These are phyloP conservation scores for Tritrichomonas musculus DNA, from an alignment of 208 protist genomes.

Conservation along the genomic window DNA sequence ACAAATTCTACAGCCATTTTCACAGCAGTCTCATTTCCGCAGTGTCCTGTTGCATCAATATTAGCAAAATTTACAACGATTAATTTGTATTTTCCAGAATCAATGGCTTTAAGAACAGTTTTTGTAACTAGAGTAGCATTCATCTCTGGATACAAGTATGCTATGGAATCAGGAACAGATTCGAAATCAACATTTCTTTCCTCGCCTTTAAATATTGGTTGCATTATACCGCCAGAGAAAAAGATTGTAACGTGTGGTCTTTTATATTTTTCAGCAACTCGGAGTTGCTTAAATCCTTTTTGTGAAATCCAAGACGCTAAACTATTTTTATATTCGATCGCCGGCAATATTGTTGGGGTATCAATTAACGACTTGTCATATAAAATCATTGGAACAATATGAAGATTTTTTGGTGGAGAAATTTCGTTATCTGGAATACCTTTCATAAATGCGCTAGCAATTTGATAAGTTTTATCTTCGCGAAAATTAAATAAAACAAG, in stretches of 20 bases:
- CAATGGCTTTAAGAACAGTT: neutral
- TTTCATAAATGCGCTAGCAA: neutral
- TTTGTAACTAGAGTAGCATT: neutral
- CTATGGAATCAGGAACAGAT: neutral
- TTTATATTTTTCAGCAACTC: constrained; percentile 1
- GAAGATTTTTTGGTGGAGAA: neutral
- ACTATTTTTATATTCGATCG: neutral
- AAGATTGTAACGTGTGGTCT: neutral
- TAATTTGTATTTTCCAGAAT: neutral
- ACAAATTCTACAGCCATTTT: neutral
- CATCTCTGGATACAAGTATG: neutral
- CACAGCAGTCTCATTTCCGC: neutral
- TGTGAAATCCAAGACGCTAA: neutral
- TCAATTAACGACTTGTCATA: neutral
- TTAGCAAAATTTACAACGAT: constrained; percentile 20
- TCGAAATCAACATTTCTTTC: neutral
- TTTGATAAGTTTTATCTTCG: neutral
- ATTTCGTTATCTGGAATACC: neutral
- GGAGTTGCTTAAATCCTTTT: neutral
- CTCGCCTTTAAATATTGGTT: neutral
- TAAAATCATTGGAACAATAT: neutral
- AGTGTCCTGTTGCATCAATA: constrained; percentile 19
- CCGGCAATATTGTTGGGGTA: neutral
- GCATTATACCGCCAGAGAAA: neutral
- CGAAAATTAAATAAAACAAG: neutral